Evolutionary conservation across 495 filamentous ascomycete species (phyloP), one percentile per base, ranked within the genome.

Genomic region (Penicillium cataractarum): DNA sequence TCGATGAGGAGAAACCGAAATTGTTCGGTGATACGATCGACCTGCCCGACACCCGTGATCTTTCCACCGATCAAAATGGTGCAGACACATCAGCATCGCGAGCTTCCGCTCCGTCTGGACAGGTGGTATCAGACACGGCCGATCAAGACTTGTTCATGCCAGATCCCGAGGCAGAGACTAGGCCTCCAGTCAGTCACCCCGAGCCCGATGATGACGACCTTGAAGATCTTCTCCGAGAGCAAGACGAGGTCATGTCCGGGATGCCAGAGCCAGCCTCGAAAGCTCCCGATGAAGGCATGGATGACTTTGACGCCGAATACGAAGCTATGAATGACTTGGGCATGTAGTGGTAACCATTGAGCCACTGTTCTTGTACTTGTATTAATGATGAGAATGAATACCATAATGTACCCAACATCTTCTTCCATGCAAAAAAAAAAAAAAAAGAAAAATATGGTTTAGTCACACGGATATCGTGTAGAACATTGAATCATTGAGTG

Each of bases 1-100:
- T 98, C 58, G 85, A 93, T 64, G 92, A 96, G 71, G 85, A 78
- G 57, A 78, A 78, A 46, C 71, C 71, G 21, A 71, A 65, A 24
- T 17, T 53, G 21, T 63, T 64, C 12, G 57, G 52, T 12, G 53
- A 59, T 17, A 46, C 54, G 32, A 48, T 35, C 37, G 48, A 66
- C 13, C 29, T 53, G 3, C 17, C 55, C 9, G 46, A 58, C 8
- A 29, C 24, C 12, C 21, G 7, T 17, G 46, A 62, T 6, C 56
- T 60, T 10, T 17, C 61, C n/a, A 48, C 60, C 22, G 50, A 58
- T 29, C 62, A 57, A 24, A 42, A 61, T 33, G 35, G 32, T 29
- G n/a, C 24, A 39, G 21, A 31, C 2, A 10, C 50, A 10, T 31
- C 19, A 50, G 29, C 22, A 21, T 10, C 48, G 10, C 26, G 4